Base-by-base conservation (phyloP, 2,329 filamentous ascomycete genomes). In the Cryphonectria parasitica region DNA sequence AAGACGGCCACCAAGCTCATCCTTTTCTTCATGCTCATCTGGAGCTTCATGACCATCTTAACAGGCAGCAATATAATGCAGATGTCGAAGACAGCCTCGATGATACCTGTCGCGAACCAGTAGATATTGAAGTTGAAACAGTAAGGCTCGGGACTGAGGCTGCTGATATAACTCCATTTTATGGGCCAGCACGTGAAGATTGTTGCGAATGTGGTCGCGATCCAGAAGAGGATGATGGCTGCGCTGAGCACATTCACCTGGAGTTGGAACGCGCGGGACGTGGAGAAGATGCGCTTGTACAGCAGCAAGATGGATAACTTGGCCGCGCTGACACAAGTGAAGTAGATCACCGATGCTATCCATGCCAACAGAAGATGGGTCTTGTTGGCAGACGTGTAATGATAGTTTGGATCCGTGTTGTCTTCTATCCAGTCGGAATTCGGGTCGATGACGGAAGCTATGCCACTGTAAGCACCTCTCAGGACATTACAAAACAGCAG, bases 291-390 rank as follows among this genome's bases (percentile, higher is more conserved):
- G 31, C 76, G 75, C 11, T 76, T 71, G 71, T 80, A 80, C 69
- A 81, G 75, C 54, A 77, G 72, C 7, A 80, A 66, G 28, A 80
- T 77, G 0, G 77, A 78, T 0, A 79, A 66, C 66, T 80, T 80
- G 1, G 78, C 77, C 1, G 78, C 65, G 10, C 73, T 71, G 0
- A 76, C 71, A 5, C 78, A 74, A 10, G 75, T 75, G 36, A 78
- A 78, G 64, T 81, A 81, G 8, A 79, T 71, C 11, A 79, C 69
- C 2, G 77, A 74, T 17, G 74, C 71, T 34, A 74, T 68, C 19
- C 75, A 80, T 15, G 64, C 41, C 2, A 73, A 54, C 41, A 69
- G 56, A 64, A 73, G 70, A 41, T 74, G 64, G 1, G 62, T 49
- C 36, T 70, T 25, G 41, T 72, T 72, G n/a, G 64, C 65, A 25